Base-by-base conservation (phyloP, 805 yeast species). In the Soucietia sequanensis region DNA sequence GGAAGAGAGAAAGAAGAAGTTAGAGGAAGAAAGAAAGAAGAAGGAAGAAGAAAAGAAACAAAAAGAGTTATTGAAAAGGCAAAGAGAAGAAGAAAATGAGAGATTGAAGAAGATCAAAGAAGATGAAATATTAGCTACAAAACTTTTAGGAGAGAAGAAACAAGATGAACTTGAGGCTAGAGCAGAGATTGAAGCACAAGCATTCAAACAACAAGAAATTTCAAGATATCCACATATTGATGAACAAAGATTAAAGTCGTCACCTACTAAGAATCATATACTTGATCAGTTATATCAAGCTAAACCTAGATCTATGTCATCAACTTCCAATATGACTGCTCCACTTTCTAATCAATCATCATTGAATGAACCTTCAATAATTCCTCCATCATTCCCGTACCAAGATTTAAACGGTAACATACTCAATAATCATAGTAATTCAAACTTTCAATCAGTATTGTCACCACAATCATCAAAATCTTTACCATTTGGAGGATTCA, bases 281-380 rank as follows among this genome's bases (percentile, higher is more conserved):
- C 45, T 62, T 37, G 64, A 57, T 29, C 70, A 56, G 44, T 55
- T 58, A 24, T 63, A 58, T 42, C 65, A 51, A 14, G 62, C 63
- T 10, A 60, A 53, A 27, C 64, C 65, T 10, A 45, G 49, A 13
- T 27, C 32, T 6, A 18, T 30, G 15, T 30, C 40, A 19, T 34
- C 40, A 7, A 18, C 43, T 5, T 27, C 37, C 7, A 27, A 22
- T 17, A 15, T 35, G 5, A 17, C 15, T 31, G 17, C 35, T 21
- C 23, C 23, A 11, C n/a, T n/a, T n/a, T n/a, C n/a, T n/a, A n/a
- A n/a, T n/a, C n/a, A n/a, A n/a, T n/a, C n/a, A n/a, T n/a, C n/a
- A n/a, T n/a, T n/a, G n/a, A n/a, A n/a, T n/a, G n/a, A n/a, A n/a
- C n/a, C n/a, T n/a, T n/a, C n/a, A n/a, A n/a, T n/a, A n/a, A n/a